phyloP scores from a whole-genome alignment of 306 rosid species.

The barrel medic (Medicago truncatula) region DNA sequence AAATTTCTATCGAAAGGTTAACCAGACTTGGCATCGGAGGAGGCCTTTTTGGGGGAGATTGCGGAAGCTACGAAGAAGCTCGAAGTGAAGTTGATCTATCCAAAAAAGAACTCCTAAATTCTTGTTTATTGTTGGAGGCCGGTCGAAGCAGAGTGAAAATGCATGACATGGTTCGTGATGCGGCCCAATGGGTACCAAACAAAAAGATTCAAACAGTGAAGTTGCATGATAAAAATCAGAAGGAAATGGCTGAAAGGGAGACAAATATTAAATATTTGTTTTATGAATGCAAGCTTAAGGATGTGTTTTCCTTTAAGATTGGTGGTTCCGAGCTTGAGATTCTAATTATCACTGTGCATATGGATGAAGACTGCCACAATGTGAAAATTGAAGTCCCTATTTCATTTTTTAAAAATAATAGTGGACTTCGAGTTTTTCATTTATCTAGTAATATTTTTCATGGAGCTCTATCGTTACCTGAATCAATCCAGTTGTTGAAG shows the following conservation, averaged over 20 bases:
- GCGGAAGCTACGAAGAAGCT: not conserved
- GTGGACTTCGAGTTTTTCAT: conserved; percentile 3
- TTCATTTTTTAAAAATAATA: not conserved
- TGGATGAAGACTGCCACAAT: not conserved
- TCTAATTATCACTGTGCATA: not conserved
- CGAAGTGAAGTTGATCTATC: not conserved
- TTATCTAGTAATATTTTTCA: no score
- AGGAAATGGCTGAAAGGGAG: not conserved
- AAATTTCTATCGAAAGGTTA: not conserved
- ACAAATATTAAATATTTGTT: not conserved
- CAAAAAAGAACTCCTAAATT: conserved; percentile 3
- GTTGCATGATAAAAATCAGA: not conserved
- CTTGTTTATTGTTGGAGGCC: not conserved
- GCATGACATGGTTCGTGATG: conserved; percentile 40
- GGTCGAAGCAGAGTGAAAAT: not conserved
- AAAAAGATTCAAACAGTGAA: no score
- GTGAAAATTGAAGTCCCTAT: not conserved
- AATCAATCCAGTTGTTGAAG: not conserved
- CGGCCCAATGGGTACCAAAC: not conserved
- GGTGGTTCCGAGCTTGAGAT: conserved; percentile 4
- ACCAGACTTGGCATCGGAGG: not conserved
- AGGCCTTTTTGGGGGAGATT: not conserved
- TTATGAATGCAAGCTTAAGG: not conserved
- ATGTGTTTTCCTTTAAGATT: not conserved
- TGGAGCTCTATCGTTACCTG: not conserved